phyloP scores from a whole-genome alignment of 139 green algal genomes.

The Ulvella scutata region DNA sequence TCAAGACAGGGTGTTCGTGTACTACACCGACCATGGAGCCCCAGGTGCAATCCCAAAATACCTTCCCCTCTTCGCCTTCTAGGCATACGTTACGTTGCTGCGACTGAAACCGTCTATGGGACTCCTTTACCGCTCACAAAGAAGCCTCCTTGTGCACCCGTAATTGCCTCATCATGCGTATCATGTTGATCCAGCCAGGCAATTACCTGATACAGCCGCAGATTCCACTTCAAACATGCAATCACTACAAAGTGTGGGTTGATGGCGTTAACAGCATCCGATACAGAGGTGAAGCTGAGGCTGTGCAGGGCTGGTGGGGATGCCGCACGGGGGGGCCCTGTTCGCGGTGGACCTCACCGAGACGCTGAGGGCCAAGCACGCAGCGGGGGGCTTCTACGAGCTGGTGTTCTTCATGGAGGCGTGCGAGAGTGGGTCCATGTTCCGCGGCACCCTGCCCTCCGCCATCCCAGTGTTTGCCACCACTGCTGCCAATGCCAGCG shows the following conservation, averaged over 20 bases:
- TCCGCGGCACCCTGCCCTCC: conserved; percentile 59
- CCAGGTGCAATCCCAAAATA: conserved; percentile 15
- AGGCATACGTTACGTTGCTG: no score
- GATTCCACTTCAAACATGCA: no score
- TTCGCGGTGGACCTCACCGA: conserved; percentile 74
- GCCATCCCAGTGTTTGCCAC: conserved; percentile 45
- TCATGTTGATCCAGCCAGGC: no score
- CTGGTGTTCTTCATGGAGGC: conserved; percentile 79
- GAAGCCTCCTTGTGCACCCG: no score
- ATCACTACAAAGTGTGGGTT: no score
- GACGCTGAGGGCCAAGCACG: conserved; percentile 38
- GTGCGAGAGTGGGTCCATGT: conserved; percentile 86
- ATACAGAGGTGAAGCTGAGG: no score
- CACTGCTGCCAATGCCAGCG: conserved; percentile 74
- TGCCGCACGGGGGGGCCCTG: conserved; percentile 69
- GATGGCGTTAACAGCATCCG: no score
- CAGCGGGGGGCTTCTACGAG: conserved; percentile 51
- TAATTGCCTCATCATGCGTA: no score
- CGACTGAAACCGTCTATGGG: no score
- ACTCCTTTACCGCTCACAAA: no score
- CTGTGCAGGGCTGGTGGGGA: conserved; percentile 65
- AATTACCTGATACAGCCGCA: no score
- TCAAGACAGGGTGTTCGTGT: conserved; percentile 75
- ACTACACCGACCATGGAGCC: conserved; percentile 60
- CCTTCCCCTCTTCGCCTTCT: no score